phyloP scores from a whole-genome alignment of 1,284 basidiomycete genomes.

The Papiliotrema nemorosa region DNA sequence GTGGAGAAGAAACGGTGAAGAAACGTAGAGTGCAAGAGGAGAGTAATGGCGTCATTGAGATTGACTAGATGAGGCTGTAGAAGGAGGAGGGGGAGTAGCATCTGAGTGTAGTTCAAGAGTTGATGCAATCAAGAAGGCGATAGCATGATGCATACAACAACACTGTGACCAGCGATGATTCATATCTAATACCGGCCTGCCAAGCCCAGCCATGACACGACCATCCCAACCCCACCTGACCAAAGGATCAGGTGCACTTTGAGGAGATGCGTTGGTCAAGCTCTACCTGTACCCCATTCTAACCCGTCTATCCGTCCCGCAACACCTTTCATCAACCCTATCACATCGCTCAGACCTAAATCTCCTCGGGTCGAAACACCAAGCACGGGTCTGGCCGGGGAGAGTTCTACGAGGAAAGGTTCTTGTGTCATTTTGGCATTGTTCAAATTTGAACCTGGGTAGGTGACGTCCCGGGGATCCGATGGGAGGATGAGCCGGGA shows the following conservation, averaged over 20 bases:
- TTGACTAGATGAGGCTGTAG: background rate
- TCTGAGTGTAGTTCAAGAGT: no score
- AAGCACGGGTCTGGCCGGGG: constrained; percentile 31
- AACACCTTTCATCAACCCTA: constrained; percentile 31
- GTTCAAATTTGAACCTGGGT: background rate
- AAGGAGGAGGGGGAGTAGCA: no score
- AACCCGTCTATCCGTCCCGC: constrained; percentile 32
- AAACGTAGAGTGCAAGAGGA: background rate
- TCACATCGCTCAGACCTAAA: constrained; percentile 25
- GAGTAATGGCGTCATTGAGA: background rate
- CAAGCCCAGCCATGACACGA: no score
- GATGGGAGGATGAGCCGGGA: constrained; percentile 16
- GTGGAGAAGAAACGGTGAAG: background rate
- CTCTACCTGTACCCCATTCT: constrained; percentile 34
- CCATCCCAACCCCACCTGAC: no score
- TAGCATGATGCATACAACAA: no score
- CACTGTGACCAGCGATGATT: no score
- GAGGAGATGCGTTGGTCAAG: no score
- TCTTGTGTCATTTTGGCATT: constrained; percentile 10
- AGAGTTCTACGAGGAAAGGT: constrained; percentile 38
- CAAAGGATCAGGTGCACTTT: no score
- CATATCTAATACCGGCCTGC: no score
- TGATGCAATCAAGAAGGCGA: no score
- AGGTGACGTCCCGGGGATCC: background rate
- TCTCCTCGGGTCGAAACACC: constrained; percentile 26